Base-by-base conservation (phyloP, 805 yeast genomes). In the Wickerhamomyces alni region DNA sequence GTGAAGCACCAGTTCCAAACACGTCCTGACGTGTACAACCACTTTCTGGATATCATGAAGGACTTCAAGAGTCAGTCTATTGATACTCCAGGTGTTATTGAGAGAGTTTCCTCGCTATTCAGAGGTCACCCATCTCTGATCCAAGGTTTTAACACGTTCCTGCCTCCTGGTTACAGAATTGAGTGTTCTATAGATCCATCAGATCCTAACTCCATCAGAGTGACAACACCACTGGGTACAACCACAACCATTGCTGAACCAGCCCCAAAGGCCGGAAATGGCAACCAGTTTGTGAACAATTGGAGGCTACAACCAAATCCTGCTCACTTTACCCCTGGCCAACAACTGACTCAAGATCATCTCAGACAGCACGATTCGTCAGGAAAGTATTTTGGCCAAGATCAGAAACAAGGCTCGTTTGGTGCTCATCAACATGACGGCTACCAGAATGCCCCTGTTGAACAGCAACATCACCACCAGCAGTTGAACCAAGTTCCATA, bases 81-180 rank as follows among this genome's bases (percentile, higher is more conserved):
- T 53, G 98, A 93, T 61, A 93, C 99, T 0, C 99, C 98, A 0
- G 99, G 98, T 27, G 99, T 93, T 22, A 93, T 93, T 58, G 96
- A 91, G 60, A 72, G 99, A 42, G 99, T 93, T 1, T 87, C 96
- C 0, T 75, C 84, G 2, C 67, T 93, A 40, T 93, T 93, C 61
- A 77, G 89, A 46, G 98, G 97, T 12, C 96, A 88, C 61, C 96
- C 96, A 2, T 78, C 82, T 46, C 71, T 93, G 55, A 91, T 93
- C 46, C 98, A 93, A 63, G 99, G 99, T 0, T 94, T 93, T 65
- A 93, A 93, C 66, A 91, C 99, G 2, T 93, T 93, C 59, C 70
- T 93, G 50, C 99, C 99, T 1, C 96, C 95, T 17, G 99, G 99
- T 3, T 93, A 88, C 64, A 71, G 85, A 47, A 89, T 93, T 48